These are phyloP conservation scores for Neoboletus brunneissimus DNA, from an alignment of 768 basidiomycete genomes.

Conservation along the genomic window DNA sequence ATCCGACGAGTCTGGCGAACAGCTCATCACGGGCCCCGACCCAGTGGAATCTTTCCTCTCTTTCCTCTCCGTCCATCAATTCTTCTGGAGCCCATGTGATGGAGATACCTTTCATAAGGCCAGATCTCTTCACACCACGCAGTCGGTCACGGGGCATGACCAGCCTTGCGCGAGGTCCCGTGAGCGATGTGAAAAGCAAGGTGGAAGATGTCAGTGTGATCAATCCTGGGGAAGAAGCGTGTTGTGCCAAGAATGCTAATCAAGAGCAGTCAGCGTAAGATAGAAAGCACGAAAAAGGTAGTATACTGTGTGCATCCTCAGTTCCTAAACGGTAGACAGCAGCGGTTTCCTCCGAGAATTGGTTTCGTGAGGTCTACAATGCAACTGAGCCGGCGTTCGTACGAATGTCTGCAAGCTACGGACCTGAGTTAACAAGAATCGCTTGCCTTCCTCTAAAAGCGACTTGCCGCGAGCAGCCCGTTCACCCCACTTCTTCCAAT, in stretches of 20 bases:
- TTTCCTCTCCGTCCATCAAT: slow-evolving; percentile 32
- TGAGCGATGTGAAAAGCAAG: slow-evolving; percentile 55
- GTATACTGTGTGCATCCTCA: slow-evolving; percentile 37
- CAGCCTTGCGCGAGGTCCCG: slow-evolving; percentile 44
- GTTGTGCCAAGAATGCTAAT: slow-evolving; percentile 61
- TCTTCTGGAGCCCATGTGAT: slow-evolving; percentile 41
- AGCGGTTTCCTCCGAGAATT: not conserved
- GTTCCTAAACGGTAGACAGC: not conserved
- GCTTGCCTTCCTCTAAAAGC: slow-evolving; percentile 41
- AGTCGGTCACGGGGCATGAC: slow-evolving; percentile 46
- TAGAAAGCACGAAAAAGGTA: not conserved
- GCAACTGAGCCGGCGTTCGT: not conserved
- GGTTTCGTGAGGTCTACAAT: slow-evolving; percentile 10
- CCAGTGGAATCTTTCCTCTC: slow-evolving; percentile 57
- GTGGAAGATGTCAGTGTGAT: slow-evolving; percentile 51
- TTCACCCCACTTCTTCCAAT: slow-evolving; percentile 59
- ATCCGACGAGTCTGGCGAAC: slow-evolving; percentile 60
- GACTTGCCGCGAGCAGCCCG: slow-evolving; percentile 46
- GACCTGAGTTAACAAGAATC: slow-evolving; percentile 38
- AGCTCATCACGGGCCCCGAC: slow-evolving; percentile 62
- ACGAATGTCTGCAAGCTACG: slow-evolving; percentile 21
- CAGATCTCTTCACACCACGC: slow-evolving; percentile 56
- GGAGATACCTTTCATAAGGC: slow-evolving; percentile 50
- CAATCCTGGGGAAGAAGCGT: slow-evolving; percentile 51
- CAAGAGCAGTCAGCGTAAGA: slow-evolving; percentile 1